phyloP scores from a whole-genome alignment of 495 filamentous ascomycete genomes.

The Aspergillus baeticus region DNA sequence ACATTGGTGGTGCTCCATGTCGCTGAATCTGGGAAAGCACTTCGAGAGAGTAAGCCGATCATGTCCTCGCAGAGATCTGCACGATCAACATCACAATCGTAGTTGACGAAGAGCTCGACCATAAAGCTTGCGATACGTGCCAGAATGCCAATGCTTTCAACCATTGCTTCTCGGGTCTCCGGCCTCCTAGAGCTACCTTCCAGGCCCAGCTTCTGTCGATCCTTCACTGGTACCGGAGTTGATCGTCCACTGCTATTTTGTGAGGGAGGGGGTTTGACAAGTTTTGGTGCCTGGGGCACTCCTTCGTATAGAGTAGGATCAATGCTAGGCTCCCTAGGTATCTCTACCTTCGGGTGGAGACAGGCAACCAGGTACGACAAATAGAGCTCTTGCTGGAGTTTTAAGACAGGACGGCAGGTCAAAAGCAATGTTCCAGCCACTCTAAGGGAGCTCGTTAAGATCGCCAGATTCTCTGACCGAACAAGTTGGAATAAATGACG shows the following conservation, averaged over 20 bases:
- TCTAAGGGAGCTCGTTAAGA: conserved; percentile 86
- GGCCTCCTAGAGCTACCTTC: conserved; percentile 91
- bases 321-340: conserved; percentile 86
- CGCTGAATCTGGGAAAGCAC: conserved; percentile 94
- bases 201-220: conserved; percentile 88
- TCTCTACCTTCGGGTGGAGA: conserved; percentile 86
- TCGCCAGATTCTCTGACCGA: conserved; percentile 90
- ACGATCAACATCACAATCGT: conserved; percentile 93
- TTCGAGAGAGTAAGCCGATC: conserved; percentile 86
- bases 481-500: conserved; percentile 96
- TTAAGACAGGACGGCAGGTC: conserved; percentile 88
- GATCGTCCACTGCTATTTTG: conserved; percentile 78
- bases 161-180: conserved; percentile 96
- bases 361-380: conserved; percentile 93
- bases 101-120: conserved; percentile 95
- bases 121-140: conserved; percentile 91
- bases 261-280: conserved; percentile 78
- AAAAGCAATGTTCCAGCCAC: conserved; percentile 88
- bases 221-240: conserved; percentile 91
- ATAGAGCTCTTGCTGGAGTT: conserved; percentile 96
- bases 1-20: conserved; percentile 99
- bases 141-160: conserved; percentile 90
- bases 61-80: conserved; percentile 93
- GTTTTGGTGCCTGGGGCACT: conserved; percentile 84
- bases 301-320: conserved; percentile 90